Evolutionary conservation across 305 asterid genomes (phyloP).

Genomic region (Stenogyne calaminthoides): DNA sequence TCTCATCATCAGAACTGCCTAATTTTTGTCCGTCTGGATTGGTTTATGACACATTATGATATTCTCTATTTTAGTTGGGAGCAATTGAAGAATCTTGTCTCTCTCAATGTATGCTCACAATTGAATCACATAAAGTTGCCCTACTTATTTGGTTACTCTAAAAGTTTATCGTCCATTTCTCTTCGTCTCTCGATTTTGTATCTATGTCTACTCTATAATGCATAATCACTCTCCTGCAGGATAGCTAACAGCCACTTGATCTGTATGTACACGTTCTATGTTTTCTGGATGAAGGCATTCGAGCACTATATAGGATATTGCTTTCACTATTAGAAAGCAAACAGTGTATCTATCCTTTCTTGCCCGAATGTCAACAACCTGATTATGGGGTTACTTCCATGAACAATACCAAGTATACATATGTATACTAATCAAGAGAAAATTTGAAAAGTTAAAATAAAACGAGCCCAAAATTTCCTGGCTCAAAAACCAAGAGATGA

Average conservation of each 20-base stretch:
- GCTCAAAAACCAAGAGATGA: not conserved
- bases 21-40: not conserved
- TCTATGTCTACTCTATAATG: not conserved
- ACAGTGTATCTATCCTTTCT: not conserved
- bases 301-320: not conserved
- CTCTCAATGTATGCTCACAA: not conserved
- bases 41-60: not conserved
- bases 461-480: not conserved
- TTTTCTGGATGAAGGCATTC: not conserved
- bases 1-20: constrained; percentile 78
- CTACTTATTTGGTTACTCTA: not conserved
- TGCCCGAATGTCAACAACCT: not conserved
- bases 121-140: not conserved
- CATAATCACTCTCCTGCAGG: not conserved
- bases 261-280: not conserved
- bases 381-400: not conserved
- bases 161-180: not conserved
- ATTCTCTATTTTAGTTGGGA: not conserved
- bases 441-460: not conserved
- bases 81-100: not conserved
- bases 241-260: not conserved
- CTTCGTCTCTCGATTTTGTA: not conserved
- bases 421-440: not conserved
- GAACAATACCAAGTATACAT: not conserved
- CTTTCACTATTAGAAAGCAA: not conserved